Evolutionary conservation across 495 filamentous ascomycete genomes (phyloP).

Genomic region (Pseudoneurospora amorphoporcata): DNA sequence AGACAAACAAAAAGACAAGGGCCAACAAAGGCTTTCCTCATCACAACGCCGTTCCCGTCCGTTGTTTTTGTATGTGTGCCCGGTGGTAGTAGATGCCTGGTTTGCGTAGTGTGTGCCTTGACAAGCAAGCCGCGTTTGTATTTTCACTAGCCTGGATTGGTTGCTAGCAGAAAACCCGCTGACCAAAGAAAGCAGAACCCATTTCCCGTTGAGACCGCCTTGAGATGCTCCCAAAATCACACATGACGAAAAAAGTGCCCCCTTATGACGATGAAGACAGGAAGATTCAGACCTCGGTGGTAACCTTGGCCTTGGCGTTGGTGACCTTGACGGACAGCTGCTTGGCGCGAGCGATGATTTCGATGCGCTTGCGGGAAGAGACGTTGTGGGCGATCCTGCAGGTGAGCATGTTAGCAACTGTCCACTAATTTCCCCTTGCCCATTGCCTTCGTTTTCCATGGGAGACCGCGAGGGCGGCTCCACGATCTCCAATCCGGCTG

Average conservation of each 20-base stretch:
- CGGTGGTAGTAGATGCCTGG: background rate
- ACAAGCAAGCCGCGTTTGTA: slow-evolving; percentile 5
- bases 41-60: background rate
- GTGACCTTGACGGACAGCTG: slow-evolving; percentile 98
- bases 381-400: slow-evolving; percentile 89
- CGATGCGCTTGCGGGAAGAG: slow-evolving; percentile 95
- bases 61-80: background rate
- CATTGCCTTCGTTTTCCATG: background rate
- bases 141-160: slow-evolving; percentile 5
- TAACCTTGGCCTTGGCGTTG: slow-evolving; percentile 96
- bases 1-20: background rate
- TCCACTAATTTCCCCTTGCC: background rate
- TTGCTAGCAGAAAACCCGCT: slow-evolving; percentile 4
- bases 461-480: background rate
- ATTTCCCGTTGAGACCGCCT: slow-evolving; percentile 17
- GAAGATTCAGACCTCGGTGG: slow-evolving; percentile 74
- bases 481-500: background rate
- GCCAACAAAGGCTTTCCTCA: background rate
- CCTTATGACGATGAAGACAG: slow-evolving; percentile 7
- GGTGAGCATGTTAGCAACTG: background rate
- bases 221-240: slow-evolving; percentile 22
- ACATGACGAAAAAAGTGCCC: slow-evolving; percentile 19
- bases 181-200: slow-evolving; percentile 3
- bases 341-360: slow-evolving; percentile 93
- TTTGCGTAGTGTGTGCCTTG: background rate